Conservation (phyloP, 169 alveolate species). For the Neospora caninum region DNA sequence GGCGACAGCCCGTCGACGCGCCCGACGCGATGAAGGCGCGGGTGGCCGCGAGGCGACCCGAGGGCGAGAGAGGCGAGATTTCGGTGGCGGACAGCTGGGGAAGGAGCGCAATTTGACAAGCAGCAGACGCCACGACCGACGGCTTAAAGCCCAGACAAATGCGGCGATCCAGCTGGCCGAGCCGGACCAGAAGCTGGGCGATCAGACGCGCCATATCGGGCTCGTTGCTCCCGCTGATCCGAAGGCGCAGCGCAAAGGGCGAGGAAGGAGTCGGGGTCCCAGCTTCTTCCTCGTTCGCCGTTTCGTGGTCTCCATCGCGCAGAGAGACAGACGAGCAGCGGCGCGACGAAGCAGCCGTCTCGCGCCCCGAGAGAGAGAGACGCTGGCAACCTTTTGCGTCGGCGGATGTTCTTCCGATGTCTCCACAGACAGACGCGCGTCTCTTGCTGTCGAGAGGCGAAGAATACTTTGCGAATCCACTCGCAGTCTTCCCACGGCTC, state of each 20-base stretch:
- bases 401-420: background rate
- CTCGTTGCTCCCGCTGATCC: slow-evolving; percentile 56
- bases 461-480: no score
- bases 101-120: slow-evolving; percentile 47
- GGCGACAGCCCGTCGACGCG: slow-evolving; percentile 27
- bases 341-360: background rate
- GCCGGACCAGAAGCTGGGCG: slow-evolving; percentile 53
- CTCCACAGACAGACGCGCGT: no score
- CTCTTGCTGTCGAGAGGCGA: no score
- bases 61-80: slow-evolving; percentile 35
- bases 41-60: slow-evolving; percentile 39
- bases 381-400: background rate
- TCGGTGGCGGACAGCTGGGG: slow-evolving; percentile 35
- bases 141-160: slow-evolving; percentile 50
- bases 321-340: background rate
- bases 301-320: background rate
- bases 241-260: slow-evolving; percentile 34
- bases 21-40: slow-evolving; percentile 56
- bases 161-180: slow-evolving; percentile 39
- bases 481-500: background rate
- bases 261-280: background rate
- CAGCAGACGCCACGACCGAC: slow-evolving; percentile 56
- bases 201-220: slow-evolving; percentile 45
- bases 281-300: background rate
- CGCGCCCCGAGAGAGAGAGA: background rate